phyloP scores from a whole-genome alignment of 2,329 filamentous ascomycete species.

The Pleoardoris graminearum region DNA sequence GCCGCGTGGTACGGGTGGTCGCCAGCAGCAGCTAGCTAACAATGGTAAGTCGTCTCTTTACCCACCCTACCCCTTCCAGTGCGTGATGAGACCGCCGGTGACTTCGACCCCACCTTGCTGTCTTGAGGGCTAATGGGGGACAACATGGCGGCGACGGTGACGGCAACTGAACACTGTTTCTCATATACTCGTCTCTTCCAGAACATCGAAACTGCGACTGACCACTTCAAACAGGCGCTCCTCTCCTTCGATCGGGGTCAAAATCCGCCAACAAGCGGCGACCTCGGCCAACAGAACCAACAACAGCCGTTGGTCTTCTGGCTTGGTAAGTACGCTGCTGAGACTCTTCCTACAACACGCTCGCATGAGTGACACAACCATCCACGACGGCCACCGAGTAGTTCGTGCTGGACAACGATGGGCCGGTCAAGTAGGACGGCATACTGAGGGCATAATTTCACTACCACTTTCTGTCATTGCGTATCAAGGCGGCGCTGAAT shows the following conservation, averaged over 20 bases:
- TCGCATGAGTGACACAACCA: not conserved
- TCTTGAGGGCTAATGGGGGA: no score
- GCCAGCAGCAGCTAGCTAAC: not conserved
- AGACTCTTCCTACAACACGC: not conserved
- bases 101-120: no score
- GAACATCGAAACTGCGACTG: not conserved
- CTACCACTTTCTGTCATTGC: no score
- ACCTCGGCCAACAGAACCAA: no score
- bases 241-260: no score
- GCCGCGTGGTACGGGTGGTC: no score
- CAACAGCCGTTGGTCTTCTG: not conserved
- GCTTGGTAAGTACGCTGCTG: not conserved
- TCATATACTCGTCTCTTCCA: no score
- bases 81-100: not conserved
- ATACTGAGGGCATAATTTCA: not conserved
- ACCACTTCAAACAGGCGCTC: no score
- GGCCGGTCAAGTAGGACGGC: not conserved
- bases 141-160: no score
- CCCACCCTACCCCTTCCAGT: not conserved
- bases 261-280: not conserved
- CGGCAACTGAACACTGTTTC: no score
- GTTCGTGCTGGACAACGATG: conserved; percentile 1
- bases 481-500: not conserved
- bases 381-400: not conserved
- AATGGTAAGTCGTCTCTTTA: not conserved